Evolutionary conservation across 1,284 basidiomycete species (phyloP).

Genomic region (Marasmius fiardii): DNA sequence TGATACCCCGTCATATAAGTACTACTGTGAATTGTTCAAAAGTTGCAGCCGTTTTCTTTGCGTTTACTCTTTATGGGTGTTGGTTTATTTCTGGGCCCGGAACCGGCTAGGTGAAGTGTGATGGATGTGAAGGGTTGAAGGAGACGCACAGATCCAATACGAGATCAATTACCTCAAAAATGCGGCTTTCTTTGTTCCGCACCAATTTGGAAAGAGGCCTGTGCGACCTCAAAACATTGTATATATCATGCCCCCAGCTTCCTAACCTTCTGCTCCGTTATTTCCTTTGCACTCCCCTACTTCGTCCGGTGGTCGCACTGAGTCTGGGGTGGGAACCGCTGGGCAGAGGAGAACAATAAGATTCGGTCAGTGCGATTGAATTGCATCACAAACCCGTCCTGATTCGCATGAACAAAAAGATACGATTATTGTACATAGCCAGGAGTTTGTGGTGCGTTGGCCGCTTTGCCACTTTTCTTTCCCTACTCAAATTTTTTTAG

Average conservation of each 20-base stretch:
- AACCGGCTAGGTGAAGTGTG: neutral
- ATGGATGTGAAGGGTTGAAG: neutral
- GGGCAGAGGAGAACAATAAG: neutral
- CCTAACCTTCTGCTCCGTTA: too few species aligned
- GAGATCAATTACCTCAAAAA: slow-evolving; percentile 3
- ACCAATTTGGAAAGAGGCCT: neutral
- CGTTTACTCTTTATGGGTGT: slow-evolving; percentile 12
- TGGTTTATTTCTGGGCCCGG: slow-evolving; percentile 7
- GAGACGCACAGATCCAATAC: slow-evolving; percentile 2
- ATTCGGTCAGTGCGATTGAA: too few species aligned
- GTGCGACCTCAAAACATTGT: neutral
- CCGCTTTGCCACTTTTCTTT: neutral
- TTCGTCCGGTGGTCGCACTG: neutral
- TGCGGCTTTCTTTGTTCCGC: neutral
- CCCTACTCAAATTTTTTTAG: neutral
- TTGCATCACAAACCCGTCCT: slow-evolving; percentile 5
- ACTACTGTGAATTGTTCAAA: too few species aligned
- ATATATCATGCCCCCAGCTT: neutral
- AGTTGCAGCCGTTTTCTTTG: too few species aligned
- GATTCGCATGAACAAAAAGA: slow-evolving; percentile 11
- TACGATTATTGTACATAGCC: neutral
- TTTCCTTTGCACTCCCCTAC: neutral
- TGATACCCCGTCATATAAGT: too few species aligned
- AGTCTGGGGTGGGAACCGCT: neutral
- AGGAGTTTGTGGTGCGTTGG: neutral